Conservation (phyloP, 805 yeast genomes). For the Lachancea dasiensis region DNA sequence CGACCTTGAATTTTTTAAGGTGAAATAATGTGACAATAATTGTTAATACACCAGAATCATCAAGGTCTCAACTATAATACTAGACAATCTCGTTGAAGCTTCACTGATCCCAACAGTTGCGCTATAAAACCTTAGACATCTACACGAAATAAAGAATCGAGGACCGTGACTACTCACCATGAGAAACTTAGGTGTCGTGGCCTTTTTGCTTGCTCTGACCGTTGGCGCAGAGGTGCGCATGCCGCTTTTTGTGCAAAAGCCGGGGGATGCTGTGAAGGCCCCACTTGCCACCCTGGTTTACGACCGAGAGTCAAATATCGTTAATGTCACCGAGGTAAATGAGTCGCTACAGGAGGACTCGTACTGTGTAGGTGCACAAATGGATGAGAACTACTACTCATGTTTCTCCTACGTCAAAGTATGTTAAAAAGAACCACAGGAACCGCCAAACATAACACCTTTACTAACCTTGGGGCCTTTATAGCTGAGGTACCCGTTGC, state of each 20-base stretch:
- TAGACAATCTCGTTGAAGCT: too few relatives aligned
- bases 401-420: slow-evolving; percentile 26
- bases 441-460: too few relatives aligned
- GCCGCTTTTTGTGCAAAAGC: slow-evolving; percentile 9
- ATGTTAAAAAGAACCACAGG: not conserved
- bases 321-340: slow-evolving; percentile 7
- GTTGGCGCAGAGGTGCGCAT: slow-evolving; percentile 5
- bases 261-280: slow-evolving; percentile 1
- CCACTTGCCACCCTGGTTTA: slow-evolving; percentile 10
- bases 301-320: slow-evolving; percentile 3
- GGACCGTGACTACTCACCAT: not conserved
- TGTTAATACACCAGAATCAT: too few relatives aligned
- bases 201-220: not conserved
- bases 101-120: too few relatives aligned
- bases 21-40: too few relatives aligned
- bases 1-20: too few relatives aligned
- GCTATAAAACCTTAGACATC: too few relatives aligned
- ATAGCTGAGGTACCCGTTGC: slow-evolving; percentile 16
- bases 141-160: not conserved
- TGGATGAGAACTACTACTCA: slow-evolving; percentile 12
- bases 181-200: slow-evolving; percentile 2
- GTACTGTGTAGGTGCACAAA: slow-evolving; percentile 21
- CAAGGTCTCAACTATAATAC: too few relatives aligned
- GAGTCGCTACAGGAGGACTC: slow-evolving; percentile 7
- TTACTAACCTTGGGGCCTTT: slow-evolving; percentile 5